phyloP scores from a whole-genome alignment of 108 stramenopile species.

The Aureococcus anophagefferens region DNA sequence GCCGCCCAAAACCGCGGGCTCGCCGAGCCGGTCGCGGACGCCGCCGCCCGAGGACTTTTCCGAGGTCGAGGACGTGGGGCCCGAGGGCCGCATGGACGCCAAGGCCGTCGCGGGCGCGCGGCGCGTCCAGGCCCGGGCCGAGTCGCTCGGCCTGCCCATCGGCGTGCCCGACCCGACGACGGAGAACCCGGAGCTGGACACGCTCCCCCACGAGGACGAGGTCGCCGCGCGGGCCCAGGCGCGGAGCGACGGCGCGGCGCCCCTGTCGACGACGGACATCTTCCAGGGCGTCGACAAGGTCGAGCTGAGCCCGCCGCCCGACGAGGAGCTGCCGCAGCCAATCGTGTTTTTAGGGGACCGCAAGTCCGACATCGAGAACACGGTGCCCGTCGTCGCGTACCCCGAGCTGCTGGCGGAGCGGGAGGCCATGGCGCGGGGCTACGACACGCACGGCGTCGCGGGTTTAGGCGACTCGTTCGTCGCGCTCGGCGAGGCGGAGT shows the following conservation, averaged over 20 bases:
- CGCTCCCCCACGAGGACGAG: slow-evolving; percentile 26
- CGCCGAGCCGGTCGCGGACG: no score
- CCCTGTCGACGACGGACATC: slow-evolving; percentile 23
- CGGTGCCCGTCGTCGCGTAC: slow-evolving; percentile 6
- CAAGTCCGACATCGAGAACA: slow-evolving; percentile 5
- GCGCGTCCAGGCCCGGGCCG: not conserved
- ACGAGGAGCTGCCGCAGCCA: slow-evolving; percentile 8
- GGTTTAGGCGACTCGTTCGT: slow-evolving; percentile 12
- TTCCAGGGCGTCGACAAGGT: slow-evolving; percentile 30
- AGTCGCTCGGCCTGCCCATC: slow-evolving; percentile 1
- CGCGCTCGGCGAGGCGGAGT: not conserved
- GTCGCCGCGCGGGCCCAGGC: slow-evolving; percentile 9
- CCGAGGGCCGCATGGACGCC: slow-evolving; percentile 4
- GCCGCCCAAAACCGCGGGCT: no score
- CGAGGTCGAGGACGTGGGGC: slow-evolving; percentile 18
- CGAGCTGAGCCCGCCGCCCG: slow-evolving; percentile 21
- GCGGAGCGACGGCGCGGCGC: slow-evolving; percentile 4
- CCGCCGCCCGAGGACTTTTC: no score
- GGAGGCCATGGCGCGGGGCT: slow-evolving; percentile 4
- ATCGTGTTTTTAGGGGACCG: not conserved
- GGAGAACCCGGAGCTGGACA: not conserved
- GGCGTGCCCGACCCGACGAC: slow-evolving; percentile 9
- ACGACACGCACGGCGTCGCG: slow-evolving; percentile 20
- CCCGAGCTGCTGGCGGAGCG: not conserved
- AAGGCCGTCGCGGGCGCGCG: slow-evolving; percentile 1